phyloP scores from a whole-genome alignment of 805 yeast genomes.

The Peterozyma xylosa region DNA sequence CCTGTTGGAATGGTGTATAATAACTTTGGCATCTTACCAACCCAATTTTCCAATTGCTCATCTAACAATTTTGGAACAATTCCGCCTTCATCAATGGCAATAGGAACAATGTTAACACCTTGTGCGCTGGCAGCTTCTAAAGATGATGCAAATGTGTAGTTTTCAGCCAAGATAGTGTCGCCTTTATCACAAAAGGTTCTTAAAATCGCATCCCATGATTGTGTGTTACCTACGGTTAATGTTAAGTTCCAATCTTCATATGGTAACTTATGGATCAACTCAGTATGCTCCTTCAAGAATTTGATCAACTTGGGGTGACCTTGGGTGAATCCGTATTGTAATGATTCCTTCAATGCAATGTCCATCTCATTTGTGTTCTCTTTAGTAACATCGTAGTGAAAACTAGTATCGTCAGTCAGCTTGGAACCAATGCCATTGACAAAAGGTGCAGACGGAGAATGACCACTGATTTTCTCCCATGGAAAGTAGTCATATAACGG shows the following conservation, averaged over 20 bases:
- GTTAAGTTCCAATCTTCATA: conserved; percentile 71
- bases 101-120: conserved; percentile 57
- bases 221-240: conserved; percentile 81
- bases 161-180: conserved; percentile 68
- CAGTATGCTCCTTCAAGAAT: conserved; percentile 73
- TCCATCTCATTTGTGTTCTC: conserved; percentile 40
- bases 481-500: conserved; percentile 92
- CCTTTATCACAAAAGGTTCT: conserved; percentile 50
- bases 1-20: conserved; percentile 93
- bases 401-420: conserved; percentile 28
- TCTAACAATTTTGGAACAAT: conserved; percentile 52
- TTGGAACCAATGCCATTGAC: conserved; percentile 66
- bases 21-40: conserved; percentile 56
- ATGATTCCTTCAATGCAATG: conserved; percentile 72
- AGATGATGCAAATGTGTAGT: conserved; percentile 69
- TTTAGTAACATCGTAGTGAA: conserved; percentile 28
- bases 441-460: conserved; percentile 77
- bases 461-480: conserved; percentile 65
- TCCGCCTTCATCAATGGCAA: conserved; percentile 60
- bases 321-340: conserved; percentile 84
- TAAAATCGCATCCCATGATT: conserved; percentile 82
- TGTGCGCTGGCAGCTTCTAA: conserved; percentile 60
- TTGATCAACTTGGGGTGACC: conserved; percentile 69
- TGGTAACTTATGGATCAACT: conserved; percentile 38
- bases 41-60: conserved; percentile 54